phyloP scores from a whole-genome alignment of 208 protist species.

The Wallacemonas collosoma region DNA sequence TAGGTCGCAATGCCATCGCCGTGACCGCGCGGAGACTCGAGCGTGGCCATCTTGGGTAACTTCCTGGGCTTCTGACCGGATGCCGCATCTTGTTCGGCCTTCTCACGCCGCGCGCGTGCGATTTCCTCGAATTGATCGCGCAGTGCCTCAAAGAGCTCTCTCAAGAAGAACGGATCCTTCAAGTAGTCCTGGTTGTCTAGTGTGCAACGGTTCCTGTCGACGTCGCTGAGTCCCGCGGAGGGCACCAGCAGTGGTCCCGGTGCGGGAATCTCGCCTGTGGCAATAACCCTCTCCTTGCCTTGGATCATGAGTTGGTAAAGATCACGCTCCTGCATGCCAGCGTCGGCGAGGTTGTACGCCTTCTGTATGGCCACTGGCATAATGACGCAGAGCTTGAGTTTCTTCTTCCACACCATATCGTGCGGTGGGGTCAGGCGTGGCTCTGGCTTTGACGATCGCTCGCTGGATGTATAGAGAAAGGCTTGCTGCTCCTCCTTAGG shows the following conservation, averaged over 20 bases:
- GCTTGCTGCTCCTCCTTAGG: not conserved
- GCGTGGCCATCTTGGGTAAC: not conserved
- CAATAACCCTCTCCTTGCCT: constrained; percentile 45
- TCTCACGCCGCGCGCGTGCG: constrained; percentile 10
- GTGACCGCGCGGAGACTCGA: constrained; percentile 11
- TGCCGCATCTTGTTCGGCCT: constrained; percentile 5
- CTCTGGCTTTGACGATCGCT: not conserved
- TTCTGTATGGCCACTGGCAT: constrained; percentile 29
- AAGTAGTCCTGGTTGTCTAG: constrained; percentile 48
- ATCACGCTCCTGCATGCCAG: constrained; percentile 44
- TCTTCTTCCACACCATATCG: constrained; percentile 35
- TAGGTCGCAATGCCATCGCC: not conserved
- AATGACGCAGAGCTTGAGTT: constrained; percentile 52
- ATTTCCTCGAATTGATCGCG: constrained; percentile 56
- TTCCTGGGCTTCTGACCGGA: not conserved
- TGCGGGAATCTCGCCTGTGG: constrained; percentile 42
- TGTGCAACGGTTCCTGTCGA: constrained; percentile 17
- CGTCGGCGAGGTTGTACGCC: constrained; percentile 29
- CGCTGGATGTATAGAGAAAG: not conserved
- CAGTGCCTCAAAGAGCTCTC: constrained; percentile 59
- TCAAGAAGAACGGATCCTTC: constrained; percentile 53
- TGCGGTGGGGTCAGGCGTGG: not conserved
- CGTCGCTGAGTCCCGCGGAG: constrained; percentile 18
- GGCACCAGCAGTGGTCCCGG: constrained; percentile 56
- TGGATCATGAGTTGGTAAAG: constrained; percentile 57